Base-by-base conservation (phyloP, 352 stramenopile genomes). In the Blastocystis sp. region DNA sequence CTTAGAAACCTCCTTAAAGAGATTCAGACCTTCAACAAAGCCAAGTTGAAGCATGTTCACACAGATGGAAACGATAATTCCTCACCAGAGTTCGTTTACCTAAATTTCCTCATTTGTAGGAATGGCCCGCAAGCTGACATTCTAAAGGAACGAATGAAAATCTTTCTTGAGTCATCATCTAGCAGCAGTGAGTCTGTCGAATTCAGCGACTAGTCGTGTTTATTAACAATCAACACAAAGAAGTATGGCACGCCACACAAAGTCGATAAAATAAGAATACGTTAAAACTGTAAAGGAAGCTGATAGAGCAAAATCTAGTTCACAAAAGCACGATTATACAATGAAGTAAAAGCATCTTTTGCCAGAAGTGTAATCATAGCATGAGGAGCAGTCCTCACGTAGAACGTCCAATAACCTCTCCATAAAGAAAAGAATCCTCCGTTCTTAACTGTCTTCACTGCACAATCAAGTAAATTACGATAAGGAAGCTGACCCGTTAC, bases 351-450 rank as follows among this genome's bases (percentile, higher is more conserved):
- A n/a, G 48, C 73, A 44, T 99, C 96, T 89, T 98, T 97, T 1
- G 97, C 96, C 58, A 99, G 92, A 78, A 99, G 92, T 89, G 98
- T 97, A 91, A 99, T 98, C 96, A 99, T 99, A 15, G 96, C 96
- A 93, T 99, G 98, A 13, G 97, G 97, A 33, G 96, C 97, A 91
- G 96, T 98, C 82, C 97, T 93, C 82, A 94, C 96, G 93, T 98
- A 99, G 92, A 99, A 99, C 0, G 97, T 97, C 90, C 94, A 95
- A 92, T 98, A 99, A 40, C 96, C 97, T 81, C 93, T 95, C 93
- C 97, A 99, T 59, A 99, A 95, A 90, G 97, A 96, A 35, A 93
- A 91, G n/a, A 95, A 93, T 7, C 97, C 97, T 91, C 99, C 97
- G 90, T 96, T 95, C 81, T 93, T 93, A 0, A 96, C 79, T 89